Evolutionary conservation across 352 stramenopile genomes (phyloP), one percentile per base, ranked within the genome.

Genomic region (Phytophthora meadii): DNA sequence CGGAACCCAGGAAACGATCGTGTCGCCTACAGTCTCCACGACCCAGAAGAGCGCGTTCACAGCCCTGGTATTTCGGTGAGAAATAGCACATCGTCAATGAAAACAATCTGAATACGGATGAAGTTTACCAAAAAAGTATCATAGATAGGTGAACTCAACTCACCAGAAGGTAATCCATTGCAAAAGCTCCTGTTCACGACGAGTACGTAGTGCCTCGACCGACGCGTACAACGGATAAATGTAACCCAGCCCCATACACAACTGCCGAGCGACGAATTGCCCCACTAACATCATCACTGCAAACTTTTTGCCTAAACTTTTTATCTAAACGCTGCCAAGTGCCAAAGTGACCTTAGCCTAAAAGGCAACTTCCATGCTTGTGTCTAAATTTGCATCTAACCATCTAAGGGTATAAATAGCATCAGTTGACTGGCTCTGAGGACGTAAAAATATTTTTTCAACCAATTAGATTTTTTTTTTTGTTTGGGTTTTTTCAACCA

Each of bases 111-210:
- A 36, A 10, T 36, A 36, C 7, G 30, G 30, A 36, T 4, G 30
- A 36, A 36, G 30, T 36, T 36, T 36, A 50, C 19, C 55, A 41
- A 9, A 57, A 27, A 30, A 42, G 3, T n/a, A 45, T 45, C 11
- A 36, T 56, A 54, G 9, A 47, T 6, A 40, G 34, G 6, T 5
- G 12, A 34, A 41, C 50, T 15, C 28, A 48, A 12, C n/a, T 34
- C 60, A 84, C 81, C 81, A 90, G 65, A 84, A 90, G 0, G 77
- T 86, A 52, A 84, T 81, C 79, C 79, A 89, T 51, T 88, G 79
- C 58, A 84, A 46, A 17, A 89, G 63, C 50, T 93, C 81, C 15
- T 79, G 67, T 51, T 86, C 76, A 24, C 76, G 68, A 48, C 74
- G 63, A 2, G 59, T 71, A 3, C 54, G 70, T 8, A 90, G 52